A percentile compares a stretch with the other conserved stretches of the same genome.
These are phyloP conservation scores for Ogataea naganishii DNA, from an alignment of 805 yeast species.

Conservation along the genomic window DNA sequence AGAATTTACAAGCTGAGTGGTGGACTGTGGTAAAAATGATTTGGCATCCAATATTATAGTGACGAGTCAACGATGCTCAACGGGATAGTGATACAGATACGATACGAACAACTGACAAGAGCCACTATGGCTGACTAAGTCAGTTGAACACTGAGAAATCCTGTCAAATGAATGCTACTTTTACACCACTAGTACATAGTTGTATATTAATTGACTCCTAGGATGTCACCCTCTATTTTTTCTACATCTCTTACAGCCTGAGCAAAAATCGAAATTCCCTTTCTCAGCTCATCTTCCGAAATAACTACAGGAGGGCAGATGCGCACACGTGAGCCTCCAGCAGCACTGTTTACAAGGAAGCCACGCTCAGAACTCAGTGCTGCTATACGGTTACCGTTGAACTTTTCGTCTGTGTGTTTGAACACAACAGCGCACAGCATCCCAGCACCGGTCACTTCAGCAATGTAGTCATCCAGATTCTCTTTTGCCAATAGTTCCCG, in stretches of 20 bases:
- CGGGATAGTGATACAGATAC: no score
- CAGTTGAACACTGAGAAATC: no score
- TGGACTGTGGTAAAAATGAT: no score
- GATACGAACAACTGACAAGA: no score
- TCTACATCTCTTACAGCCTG: slow-evolving; percentile 9
- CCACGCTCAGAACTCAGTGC: slow-evolving; percentile 16
- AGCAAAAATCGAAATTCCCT: slow-evolving; percentile 16
- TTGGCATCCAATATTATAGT: no score
- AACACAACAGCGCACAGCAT: slow-evolving; percentile 15
- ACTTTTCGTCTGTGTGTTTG: slow-evolving; percentile 8
- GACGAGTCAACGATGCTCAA: no score
- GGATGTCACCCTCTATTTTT: no score
- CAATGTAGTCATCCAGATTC: slow-evolving; percentile 9
- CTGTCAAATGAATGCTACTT: no score
- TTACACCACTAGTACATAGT: no score
- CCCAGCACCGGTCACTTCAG: slow-evolving; percentile 15
- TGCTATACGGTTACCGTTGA: slow-evolving; percentile 13
- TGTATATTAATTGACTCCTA: no score
- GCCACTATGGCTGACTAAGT: no score
- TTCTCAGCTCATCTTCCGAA: slow-evolving; percentile 9
- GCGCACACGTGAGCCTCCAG: slow-evolving; percentile 16
- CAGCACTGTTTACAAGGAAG: slow-evolving; percentile 12
- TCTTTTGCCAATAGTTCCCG: slow-evolving; percentile 9
- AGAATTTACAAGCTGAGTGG: no score
- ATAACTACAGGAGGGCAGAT: slow-evolving; percentile 20